Evolutionary conservation across 1,284 basidiomycete genomes (phyloP).

Genomic region (Hypsizygus ulmarius): DNA sequence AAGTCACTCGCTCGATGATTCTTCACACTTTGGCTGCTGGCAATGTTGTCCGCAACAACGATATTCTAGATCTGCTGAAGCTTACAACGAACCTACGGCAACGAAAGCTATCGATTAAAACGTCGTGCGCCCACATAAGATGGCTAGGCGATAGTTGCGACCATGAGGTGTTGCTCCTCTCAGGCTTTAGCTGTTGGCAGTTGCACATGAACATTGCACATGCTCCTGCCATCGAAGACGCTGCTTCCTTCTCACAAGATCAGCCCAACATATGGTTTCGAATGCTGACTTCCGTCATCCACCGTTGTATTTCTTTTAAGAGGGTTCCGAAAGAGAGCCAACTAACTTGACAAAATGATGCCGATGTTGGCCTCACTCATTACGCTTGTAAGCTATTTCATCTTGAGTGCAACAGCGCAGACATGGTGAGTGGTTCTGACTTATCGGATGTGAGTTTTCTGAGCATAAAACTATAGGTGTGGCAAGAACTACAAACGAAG

Average conservation of each 20-base stretch:
- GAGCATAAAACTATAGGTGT: slow-evolving; percentile 13
- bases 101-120: too few species aligned
- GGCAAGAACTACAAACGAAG: slow-evolving; percentile 22
- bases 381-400: background rate
- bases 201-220: too few species aligned
- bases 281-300: background rate
- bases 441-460: background rate
- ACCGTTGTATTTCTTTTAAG: background rate
- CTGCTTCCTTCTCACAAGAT: slow-evolving; percentile 8
- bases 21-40: too few species aligned
- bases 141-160: too few species aligned
- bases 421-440: slow-evolving; percentile 15
- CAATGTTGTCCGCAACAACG: too few species aligned
- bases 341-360: background rate
- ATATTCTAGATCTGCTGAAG: too few species aligned
- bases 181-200: too few species aligned
- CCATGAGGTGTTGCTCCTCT: too few species aligned
- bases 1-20: too few species aligned
- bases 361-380: background rate
- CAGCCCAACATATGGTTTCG: background rate
- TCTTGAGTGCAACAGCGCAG: slow-evolving; percentile 9
- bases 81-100: too few species aligned
- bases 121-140: too few species aligned
- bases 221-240: background rate
- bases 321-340: background rate